Evolutionary conservation across 306 rosid genomes (phyloP).

Genomic region (Castanea sativa): DNA sequence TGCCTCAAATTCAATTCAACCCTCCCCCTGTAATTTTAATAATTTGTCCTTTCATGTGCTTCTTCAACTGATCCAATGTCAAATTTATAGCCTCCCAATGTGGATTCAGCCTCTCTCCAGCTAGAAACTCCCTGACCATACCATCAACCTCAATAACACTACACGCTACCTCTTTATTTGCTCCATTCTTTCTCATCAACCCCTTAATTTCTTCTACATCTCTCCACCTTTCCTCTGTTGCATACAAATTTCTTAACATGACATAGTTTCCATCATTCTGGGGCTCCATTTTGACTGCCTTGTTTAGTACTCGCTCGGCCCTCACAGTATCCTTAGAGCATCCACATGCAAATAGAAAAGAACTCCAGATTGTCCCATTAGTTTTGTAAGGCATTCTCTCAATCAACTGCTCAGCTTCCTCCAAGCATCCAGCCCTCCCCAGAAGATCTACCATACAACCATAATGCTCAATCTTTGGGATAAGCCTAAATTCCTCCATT

Average conservation of each 20-base stretch:
- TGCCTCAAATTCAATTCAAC: neutral
- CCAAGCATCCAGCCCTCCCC: conserved; percentile 69
- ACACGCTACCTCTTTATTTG: conserved; percentile 56
- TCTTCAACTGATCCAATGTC: conserved; percentile 46
- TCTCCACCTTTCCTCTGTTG: conserved; percentile 52
- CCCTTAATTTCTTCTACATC: conserved; percentile 55
- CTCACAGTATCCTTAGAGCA: conserved; percentile 46
- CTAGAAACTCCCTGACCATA: conserved; percentile 50
- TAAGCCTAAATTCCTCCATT: conserved; percentile 49
- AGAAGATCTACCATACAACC: conserved; percentile 76
- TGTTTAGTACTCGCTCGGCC: conserved; percentile 53
- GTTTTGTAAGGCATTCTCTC: conserved; percentile 54
- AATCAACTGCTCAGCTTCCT: conserved; percentile 65
- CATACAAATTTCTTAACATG: conserved; percentile 62
- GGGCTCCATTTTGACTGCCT: conserved; percentile 41
- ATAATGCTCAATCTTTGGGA: conserved; percentile 68
- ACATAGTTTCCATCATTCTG: conserved; percentile 50
- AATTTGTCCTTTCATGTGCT: conserved; percentile 53
- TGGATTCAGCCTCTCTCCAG: conserved; percentile 37
- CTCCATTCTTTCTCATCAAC: conserved; percentile 49
- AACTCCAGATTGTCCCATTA: conserved; percentile 64
- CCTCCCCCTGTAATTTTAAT: conserved; percentile 1
- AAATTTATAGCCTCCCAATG: conserved; percentile 28
- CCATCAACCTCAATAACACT: conserved; percentile 63
- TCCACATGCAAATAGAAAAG: conserved; percentile 65